Percentiles rank a stretch among this genome's conserved stretches.
These are phyloP conservation scores for Mollisia scopiformis DNA, from an alignment of 2,329 filamentous ascomycete species.

Conservation along the genomic window DNA sequence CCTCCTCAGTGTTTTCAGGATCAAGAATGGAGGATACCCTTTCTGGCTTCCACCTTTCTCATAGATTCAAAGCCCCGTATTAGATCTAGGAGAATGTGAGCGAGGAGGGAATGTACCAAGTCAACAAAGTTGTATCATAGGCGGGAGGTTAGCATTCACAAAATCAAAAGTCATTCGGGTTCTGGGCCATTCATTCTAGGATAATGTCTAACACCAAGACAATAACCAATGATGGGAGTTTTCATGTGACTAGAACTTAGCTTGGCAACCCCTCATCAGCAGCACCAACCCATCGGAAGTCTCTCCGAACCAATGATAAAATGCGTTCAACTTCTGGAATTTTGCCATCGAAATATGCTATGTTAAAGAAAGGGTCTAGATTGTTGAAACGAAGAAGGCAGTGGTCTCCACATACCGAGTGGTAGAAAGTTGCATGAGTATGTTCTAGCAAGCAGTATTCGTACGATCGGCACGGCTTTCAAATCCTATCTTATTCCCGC, in stretches of 20 bases:
- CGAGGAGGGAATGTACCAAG: slow-evolving; percentile 1
- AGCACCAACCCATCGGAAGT: neutral
- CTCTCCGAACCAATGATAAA: neutral
- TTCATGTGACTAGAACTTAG: neutral
- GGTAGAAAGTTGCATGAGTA: neutral
- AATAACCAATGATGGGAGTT: neutral
- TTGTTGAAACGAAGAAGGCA: too few relatives aligned
- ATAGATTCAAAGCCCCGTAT: slow-evolving; percentile 22
- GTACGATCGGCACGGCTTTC: neutral
- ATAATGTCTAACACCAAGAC: neutral
- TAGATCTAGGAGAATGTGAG: neutral
- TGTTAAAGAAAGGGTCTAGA: too few relatives aligned
- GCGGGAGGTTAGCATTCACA: neutral
- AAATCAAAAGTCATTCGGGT: neutral
- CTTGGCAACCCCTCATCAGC: neutral
- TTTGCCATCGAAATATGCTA: too few relatives aligned
- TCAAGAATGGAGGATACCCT: slow-evolving; percentile 94
- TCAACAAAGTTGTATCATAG: slow-evolving; percentile 10
- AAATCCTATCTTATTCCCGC: neutral
- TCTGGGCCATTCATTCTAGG: neutral
- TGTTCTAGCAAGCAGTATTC: neutral
- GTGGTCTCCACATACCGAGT: neutral
- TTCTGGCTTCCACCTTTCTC: slow-evolving; percentile 90
- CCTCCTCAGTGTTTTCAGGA: slow-evolving; percentile 87
- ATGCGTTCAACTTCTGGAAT: too few relatives aligned